These are phyloP conservation scores for Penicillium riverlandense DNA, from an alignment of 495 filamentous ascomycete genomes.

Conservation along the genomic window DNA sequence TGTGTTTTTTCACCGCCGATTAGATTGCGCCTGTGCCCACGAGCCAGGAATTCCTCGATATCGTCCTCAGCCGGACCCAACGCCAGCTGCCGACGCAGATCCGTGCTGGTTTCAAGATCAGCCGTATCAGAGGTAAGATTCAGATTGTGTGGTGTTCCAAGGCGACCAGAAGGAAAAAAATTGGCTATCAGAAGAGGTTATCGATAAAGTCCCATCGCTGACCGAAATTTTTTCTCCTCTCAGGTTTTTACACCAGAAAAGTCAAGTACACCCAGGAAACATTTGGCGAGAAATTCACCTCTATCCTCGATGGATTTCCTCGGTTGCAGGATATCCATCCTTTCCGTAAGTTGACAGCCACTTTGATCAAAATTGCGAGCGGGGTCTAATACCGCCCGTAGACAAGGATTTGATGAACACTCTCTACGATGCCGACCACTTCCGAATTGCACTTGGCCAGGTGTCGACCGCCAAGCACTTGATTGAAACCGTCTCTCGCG, in stretches of 20 bases:
- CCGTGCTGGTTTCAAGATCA: conserved; percentile 91
- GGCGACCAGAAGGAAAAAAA: conserved; percentile 7
- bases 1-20: conserved; percentile 27
- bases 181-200: conserved; percentile 12
- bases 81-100: conserved; percentile 93
- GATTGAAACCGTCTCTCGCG: conserved; percentile 89
- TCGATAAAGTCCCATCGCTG: conserved; percentile 20
- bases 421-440: conserved; percentile 95
- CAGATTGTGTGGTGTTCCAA: neutral
- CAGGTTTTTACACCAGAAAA: conserved; percentile 92
- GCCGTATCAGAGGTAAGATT: conserved; percentile 69
- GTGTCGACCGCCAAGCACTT: conserved; percentile 92
- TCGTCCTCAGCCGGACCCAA: conserved; percentile 92
- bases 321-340: conserved; percentile 93
- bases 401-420: conserved; percentile 79
- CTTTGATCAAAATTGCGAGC: neutral
- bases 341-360: conserved; percentile 59
- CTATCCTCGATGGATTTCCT: conserved; percentile 88
- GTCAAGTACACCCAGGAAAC: conserved; percentile 99
- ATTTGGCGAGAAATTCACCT: conserved; percentile 84
- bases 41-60: conserved; percentile 92
- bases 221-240: conserved; percentile 15
- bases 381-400: conserved; percentile 19
- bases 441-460: conserved; percentile 92
- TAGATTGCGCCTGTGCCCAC: conserved; percentile 86